These are phyloP conservation scores for Lactarius quietus DNA, from an alignment of 768 basidiomycete genomes.

Conservation along the genomic window DNA sequence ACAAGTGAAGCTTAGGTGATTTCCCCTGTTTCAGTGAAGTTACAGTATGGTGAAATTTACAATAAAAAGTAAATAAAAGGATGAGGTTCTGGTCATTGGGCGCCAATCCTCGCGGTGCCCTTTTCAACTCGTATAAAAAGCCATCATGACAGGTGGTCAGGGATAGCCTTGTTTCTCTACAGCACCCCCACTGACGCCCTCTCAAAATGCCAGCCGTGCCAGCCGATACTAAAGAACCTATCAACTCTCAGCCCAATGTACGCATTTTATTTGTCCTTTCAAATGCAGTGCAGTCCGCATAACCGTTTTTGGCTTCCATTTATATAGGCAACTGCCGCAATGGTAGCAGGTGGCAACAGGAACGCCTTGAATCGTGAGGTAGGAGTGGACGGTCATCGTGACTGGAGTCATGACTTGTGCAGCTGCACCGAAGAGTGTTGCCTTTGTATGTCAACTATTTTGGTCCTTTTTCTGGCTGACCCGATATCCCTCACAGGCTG, in stretches of 20 bases:
- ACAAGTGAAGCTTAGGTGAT: too few relatives aligned
- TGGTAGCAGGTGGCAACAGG: slow-evolving; percentile 16
- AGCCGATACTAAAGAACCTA: neutral
- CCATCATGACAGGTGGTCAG: too few relatives aligned
- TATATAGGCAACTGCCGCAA: slow-evolving; percentile 1
- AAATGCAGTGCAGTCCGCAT: neutral
- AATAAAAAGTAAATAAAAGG: too few relatives aligned
- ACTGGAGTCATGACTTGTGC: slow-evolving; percentile 32
- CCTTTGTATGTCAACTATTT: slow-evolving; percentile 29
- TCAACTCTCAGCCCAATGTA: neutral
- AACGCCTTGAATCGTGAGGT: slow-evolving; percentile 30
- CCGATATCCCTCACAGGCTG: slow-evolving; percentile 29
- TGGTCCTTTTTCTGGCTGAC: slow-evolving; percentile 17
- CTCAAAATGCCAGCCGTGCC: neutral
- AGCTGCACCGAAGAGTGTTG: slow-evolving; percentile 28
- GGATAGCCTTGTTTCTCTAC: too few relatives aligned
- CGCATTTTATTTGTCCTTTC: neutral
- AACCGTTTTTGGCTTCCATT: neutral
- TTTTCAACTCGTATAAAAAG: too few relatives aligned
- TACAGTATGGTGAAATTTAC: too few relatives aligned
- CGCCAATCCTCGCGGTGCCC: too few relatives aligned
- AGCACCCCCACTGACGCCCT: neutral
- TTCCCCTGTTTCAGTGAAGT: too few relatives aligned
- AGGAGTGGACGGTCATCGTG: slow-evolving; percentile 33
- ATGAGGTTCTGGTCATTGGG: too few relatives aligned